Percentiles rank a stretch among this genome's conserved stretches.
Evolutionary conservation across 2,329 filamentous ascomycete genomes (phyloP).

Genomic region (Colletotrichum camelliae): DNA sequence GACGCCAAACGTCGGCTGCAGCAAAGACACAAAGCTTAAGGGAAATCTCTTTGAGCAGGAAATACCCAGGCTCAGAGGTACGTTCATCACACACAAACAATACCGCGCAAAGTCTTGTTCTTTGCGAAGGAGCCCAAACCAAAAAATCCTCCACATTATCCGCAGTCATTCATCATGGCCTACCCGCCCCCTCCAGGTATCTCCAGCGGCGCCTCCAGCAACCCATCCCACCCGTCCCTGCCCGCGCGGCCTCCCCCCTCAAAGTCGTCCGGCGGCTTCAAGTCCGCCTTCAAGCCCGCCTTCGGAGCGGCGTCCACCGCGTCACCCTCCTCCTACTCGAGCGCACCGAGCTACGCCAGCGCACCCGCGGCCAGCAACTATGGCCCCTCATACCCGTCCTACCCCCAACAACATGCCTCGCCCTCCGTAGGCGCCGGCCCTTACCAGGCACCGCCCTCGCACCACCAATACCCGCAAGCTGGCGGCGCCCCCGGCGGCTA

Average conservation of each 20-base stretch:
- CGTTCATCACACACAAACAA: conserved; percentile 37
- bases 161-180: conserved; percentile 74
- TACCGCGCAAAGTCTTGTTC: conserved; percentile 6
- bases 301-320: conserved; percentile 24
- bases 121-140: background rate
- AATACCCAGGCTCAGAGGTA: conserved; percentile 54
- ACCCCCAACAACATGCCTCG: conserved; percentile 36
- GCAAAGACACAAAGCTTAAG: background rate
- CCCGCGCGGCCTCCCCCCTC: conserved; percentile 78
- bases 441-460: conserved; percentile 24
- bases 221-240: conserved; percentile 64
- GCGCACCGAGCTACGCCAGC: conserved; percentile 37
- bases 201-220: conserved; percentile 44
- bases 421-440: conserved; percentile 21
- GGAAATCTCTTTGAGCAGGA: conserved; percentile 37
- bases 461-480: conserved; percentile 33
- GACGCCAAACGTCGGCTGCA: background rate
- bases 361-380: conserved; percentile 44
- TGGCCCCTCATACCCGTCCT: conserved; percentile 47
- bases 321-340: conserved; percentile 45
- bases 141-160: background rate
- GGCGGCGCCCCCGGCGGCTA: conserved; percentile 27
- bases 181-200: conserved; percentile 87
- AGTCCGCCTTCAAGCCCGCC: conserved; percentile 53
- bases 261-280: conserved; percentile 46